Percentiles rank a stretch among this genome's conserved stretches.
Conservation (phyloP, 352 stramenopile genomes). For the Albugo candida region DNA sequence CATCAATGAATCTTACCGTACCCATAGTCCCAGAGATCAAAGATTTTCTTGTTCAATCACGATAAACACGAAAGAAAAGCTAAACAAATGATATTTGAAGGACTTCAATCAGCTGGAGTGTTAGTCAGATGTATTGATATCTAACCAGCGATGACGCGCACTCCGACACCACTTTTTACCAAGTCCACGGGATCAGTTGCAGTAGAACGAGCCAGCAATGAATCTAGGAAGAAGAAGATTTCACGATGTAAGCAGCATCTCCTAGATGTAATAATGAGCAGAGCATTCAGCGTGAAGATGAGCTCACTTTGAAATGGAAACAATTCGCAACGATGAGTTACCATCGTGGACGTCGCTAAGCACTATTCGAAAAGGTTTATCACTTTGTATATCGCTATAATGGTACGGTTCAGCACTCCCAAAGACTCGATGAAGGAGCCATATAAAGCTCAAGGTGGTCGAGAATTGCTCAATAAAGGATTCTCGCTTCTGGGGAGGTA, state of each 20-base stretch:
- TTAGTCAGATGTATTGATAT: constrained; percentile 56
- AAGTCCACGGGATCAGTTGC: constrained; percentile 31
- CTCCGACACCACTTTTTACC: constrained; percentile 61
- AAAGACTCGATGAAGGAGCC: background rate
- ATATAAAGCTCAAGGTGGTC: background rate
- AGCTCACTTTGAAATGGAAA: too few relatives aligned
- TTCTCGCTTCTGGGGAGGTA: too few relatives aligned
- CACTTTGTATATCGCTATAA: background rate
- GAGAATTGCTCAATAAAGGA: background rate
- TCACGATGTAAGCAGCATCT: too few relatives aligned
- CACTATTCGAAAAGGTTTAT: background rate
- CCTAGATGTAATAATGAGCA: background rate
- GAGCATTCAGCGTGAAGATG: background rate
- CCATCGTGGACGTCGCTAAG: background rate
- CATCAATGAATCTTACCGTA: constrained; percentile 38
- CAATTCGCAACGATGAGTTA: background rate
- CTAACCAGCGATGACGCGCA: constrained; percentile 70
- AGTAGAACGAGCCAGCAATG: constrained; percentile 2
- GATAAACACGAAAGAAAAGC: constrained; percentile 65
- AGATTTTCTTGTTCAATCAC: constrained; percentile 65
- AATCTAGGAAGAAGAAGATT: background rate
- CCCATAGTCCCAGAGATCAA: constrained; percentile 53
- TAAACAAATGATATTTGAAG: constrained; percentile 44
- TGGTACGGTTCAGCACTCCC: too few relatives aligned
- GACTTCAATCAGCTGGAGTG: constrained; percentile 67